A percentile compares a stretch with the other conserved stretches of the same genome.
These are phyloP conservation scores for Monosporascus sp. DNA, from an alignment of 2,329 filamentous ascomycete genomes.

Conservation along the genomic window DNA sequence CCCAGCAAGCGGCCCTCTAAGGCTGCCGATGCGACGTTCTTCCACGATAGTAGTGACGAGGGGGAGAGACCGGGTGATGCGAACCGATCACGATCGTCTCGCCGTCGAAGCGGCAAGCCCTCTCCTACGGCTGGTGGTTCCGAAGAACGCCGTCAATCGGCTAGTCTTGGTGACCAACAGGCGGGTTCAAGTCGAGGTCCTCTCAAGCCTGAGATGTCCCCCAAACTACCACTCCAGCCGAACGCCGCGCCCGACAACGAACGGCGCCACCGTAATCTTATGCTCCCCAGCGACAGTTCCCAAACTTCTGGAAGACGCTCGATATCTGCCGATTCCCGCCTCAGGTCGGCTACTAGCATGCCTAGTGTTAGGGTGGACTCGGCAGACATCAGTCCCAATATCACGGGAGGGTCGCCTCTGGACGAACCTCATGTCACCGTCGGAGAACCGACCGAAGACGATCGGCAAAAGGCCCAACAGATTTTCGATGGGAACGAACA, in stretches of 20 bases:
- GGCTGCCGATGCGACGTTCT: conserved; percentile 40
- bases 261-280: conserved; percentile 13
- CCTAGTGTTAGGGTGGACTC: conserved; percentile 47
- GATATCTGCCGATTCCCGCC: conserved; percentile 37
- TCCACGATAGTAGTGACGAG: conserved; percentile 49
- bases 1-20: conserved; percentile 15
- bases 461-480: conserved; percentile 71
- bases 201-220: not conserved
- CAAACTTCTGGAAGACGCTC: conserved; percentile 31
- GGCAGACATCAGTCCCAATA: conserved; percentile 34
- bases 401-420: conserved; percentile 35
- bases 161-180: not conserved
- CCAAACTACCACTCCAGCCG: not conserved
- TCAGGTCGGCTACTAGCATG: conserved; percentile 42
- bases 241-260: not conserved
- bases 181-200: not conserved
- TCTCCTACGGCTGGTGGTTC: conserved; percentile 1
- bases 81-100: not conserved
- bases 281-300: conserved; percentile 33
- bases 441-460: conserved; percentile 60
- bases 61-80: conserved; percentile 19
- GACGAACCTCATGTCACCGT: conserved; percentile 56
- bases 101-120: conserved; percentile 11
- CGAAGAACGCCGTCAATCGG: not conserved
- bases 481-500: conserved; percentile 84